Conservation (phyloP, 495 filamentous ascomycete genomes). For the Lophiostoma macrostomum region DNA sequence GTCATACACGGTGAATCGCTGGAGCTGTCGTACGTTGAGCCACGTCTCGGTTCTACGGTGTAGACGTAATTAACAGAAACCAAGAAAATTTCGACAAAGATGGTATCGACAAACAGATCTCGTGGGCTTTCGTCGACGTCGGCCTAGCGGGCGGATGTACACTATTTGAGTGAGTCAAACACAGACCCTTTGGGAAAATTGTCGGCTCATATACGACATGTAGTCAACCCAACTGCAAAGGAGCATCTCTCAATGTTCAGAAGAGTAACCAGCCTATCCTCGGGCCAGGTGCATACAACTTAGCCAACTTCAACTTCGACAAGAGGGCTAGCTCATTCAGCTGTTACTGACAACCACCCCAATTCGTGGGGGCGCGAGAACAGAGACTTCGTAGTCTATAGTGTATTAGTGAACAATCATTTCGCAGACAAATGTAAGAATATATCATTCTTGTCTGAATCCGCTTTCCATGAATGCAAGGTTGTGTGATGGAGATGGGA, state of each 20-base stretch:
- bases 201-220: too few species aligned
- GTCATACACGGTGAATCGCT: not conserved
- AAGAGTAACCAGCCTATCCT: not conserved
- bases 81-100: not conserved
- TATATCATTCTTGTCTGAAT: too few species aligned
- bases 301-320: not conserved
- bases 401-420: too few species aligned
- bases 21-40: not conserved
- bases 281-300: not conserved
- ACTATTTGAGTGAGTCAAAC: not conserved
- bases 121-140: not conserved
- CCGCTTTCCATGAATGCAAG: too few species aligned
- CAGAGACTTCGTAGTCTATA: too few species aligned
- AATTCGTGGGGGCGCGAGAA: too few species aligned
- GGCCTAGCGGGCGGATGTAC: not conserved
- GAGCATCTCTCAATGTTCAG: not conserved
- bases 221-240: not conserved
- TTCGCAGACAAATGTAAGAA: too few species aligned
- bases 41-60: not conserved
- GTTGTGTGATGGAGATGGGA: not conserved
- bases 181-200: not conserved
- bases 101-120: not conserved
- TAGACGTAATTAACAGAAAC: not conserved
- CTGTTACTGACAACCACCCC: slow-evolving; percentile 2
- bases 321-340: not conserved